A percentile compares a stretch with the other conserved stretches of the same genome.
Conservation (phyloP, 805 yeast species). For the Dipodascopsis tothii region DNA sequence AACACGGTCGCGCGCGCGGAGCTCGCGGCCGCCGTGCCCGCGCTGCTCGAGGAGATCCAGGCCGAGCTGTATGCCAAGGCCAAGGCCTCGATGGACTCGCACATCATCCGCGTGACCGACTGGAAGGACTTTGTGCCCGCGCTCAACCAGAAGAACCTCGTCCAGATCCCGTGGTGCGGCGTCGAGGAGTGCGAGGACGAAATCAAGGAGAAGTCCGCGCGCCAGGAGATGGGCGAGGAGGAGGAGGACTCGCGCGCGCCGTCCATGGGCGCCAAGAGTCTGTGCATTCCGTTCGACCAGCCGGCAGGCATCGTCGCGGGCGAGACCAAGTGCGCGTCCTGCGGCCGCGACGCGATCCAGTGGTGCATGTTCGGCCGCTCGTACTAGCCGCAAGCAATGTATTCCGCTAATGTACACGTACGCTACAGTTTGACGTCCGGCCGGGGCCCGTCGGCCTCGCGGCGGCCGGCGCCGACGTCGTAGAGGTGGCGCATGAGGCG, state of each 20-base stretch:
- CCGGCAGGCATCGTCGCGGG: conserved; percentile 52
- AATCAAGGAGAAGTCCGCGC: conserved; percentile 82
- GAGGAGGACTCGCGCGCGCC: conserved; percentile 96
- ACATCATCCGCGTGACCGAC: conserved; percentile 70
- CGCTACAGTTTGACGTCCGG: not conserved
- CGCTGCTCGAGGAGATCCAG: conserved; percentile 77
- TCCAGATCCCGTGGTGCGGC: conserved; percentile 97
- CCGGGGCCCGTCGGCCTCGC: not conserved
- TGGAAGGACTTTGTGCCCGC: conserved; percentile 92
- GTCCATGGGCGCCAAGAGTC: conserved; percentile 97
- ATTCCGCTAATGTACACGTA: not conserved
- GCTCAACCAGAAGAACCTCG: conserved; percentile 81
- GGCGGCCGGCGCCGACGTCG: not conserved
- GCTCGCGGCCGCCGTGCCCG: conserved; percentile 60
- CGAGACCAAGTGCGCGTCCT: conserved; percentile 72
- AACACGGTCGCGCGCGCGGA: conserved; percentile 56
- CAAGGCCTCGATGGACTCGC: conserved; percentile 72
- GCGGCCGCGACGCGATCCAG: conserved; percentile 63
- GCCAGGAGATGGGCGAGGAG: conserved; percentile 63
- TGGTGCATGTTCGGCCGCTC: conserved; percentile 97
- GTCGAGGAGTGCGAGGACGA: conserved; percentile 89
- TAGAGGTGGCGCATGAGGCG: not conserved
- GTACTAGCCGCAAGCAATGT: conserved; percentile 42
- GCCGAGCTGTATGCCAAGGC: conserved; percentile 66
- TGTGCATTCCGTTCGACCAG: conserved; percentile 93